Base-by-base conservation (phyloP, 495 filamentous ascomycete species). In the Aspergillus panamensis region DNA sequence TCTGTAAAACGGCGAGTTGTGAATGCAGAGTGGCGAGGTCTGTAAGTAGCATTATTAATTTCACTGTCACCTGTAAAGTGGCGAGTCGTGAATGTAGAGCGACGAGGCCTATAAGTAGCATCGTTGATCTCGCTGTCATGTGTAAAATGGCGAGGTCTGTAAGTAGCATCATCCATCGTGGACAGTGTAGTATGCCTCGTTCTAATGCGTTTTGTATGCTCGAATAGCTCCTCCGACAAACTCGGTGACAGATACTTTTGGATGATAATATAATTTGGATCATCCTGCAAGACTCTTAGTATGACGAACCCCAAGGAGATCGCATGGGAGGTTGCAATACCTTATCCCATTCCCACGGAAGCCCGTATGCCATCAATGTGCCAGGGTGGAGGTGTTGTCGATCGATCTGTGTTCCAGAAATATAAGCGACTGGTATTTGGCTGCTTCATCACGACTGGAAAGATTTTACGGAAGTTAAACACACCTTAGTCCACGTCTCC, bases 301-400 rank as follows among this genome's bases (percentile, higher is more conserved):
- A 16, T 51, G 17, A 2, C 3, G 12, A 17, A 4, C 48, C 10
- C 25, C 25, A 25, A 25, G 25, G 25, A 5, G 5, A 25, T 25
- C 25, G 25, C 25, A 25, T 5, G 25, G 25, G 25, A 25, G 25
- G 25, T 5, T 25, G 25, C 25, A 25, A 19, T 33, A 51, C 48
- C 48, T 33, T 16, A 35, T 51, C 48, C 48, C 48, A 35, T 12
- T 51, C 13, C 48, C 48, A 51, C 6, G 48, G 48, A 16, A 51
- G 32, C n/a, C 17, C 30, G 30, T 51, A 51, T n/a, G 13, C 48
- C 13, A 33, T 35, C 31, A 51, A 51, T 3, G 48, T 51, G 13
- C 35, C 13, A 35, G 48, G 48, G 17, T 32, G 48, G 25, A 51
- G 14, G n/a, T 51, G 14, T 51, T 51, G 10, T 10, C 35, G 35